Base-by-base conservation (phyloP, 805 yeast genomes). In the Starmerella khaoyaiensis region DNA sequence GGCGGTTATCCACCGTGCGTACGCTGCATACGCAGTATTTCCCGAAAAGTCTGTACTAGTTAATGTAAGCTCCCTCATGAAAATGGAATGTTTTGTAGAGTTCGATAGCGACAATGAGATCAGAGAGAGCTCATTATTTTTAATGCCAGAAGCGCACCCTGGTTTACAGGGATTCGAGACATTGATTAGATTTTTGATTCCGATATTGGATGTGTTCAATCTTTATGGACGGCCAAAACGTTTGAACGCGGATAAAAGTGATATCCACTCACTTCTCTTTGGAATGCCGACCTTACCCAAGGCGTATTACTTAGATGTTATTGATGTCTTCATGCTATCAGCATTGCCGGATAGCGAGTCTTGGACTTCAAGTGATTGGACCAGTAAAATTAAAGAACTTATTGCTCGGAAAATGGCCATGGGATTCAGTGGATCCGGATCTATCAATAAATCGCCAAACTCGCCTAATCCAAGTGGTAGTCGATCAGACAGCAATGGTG, bases 51-150 rank as follows among this genome's bases (percentile, higher is more conserved):
- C 77, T 19, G 63, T 72, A 44, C 70, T 87, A 44, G 79, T 90
- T 45, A 94, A 87, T 59, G 75, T 75, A 43, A 75, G 87, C 36
- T 82, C 96, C 2, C 74, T 90, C 70, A 69, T 87, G 54, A 90
- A 90, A 55, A 57, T 87, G 37, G 95, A 86, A 54, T 96, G 95
- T 33, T 65, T 69, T 28, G 81, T 86, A 22, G 36, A 44, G 28
- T 60, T 58, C 37, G 44, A 51, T 33, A 49, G 48, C 20, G 68
- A 74, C 10, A 68, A 68, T 44, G 42, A 36, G 11, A 14, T 31
- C 21, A 39, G 48, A n/a, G 74, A 71, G 37, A 71, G 76, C 15
- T 65, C 75, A 3, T 69, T 82, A 35, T 82, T 81, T 55, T 57
- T 82, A 51, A 80, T 83, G 90, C 93, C 94, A 9, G 79, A 74